Evolutionary conservation across 371 early-diverging fungal genomes (phyloP).

Genomic region (Lichtheimia ramosa): DNA sequence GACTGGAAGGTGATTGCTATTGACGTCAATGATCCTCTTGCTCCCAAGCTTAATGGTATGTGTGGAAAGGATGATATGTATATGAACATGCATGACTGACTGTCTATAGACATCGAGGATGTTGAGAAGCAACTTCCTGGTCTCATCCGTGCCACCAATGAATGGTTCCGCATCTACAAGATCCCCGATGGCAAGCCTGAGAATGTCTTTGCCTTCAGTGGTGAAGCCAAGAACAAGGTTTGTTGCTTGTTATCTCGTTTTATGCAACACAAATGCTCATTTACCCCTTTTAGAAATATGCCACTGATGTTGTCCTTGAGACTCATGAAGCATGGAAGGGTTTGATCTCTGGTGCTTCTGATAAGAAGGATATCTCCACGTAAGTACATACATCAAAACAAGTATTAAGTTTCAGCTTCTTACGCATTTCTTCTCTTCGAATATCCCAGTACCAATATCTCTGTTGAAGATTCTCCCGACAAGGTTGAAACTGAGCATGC

Average conservation of each 20-base stretch:
- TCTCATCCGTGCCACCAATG: constrained; percentile 86
- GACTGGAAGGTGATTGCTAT: constrained; percentile 98
- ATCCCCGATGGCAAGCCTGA: constrained; percentile 96
- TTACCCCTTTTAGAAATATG: constrained; percentile 69
- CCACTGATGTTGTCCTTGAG: constrained; percentile 90
- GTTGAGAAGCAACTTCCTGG: constrained; percentile 93
- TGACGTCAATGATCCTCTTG: constrained; percentile 87
- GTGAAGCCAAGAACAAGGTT: constrained; percentile 87
- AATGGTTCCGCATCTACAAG: constrained; percentile 99
- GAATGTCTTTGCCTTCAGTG: constrained; percentile 96
- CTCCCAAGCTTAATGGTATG: constrained; percentile 76
- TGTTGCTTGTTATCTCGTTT: background rate
- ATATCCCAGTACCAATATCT: constrained; percentile 61
- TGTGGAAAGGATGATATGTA: background rate
- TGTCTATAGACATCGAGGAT: constrained; percentile 82
- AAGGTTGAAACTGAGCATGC: constrained; percentile 57
- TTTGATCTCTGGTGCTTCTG: constrained; percentile 73
- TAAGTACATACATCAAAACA: constrained; percentile 30
- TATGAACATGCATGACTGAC: background rate
- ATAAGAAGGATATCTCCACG: constrained; percentile 71
- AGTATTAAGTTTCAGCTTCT: background rate
- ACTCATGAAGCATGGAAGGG: constrained; percentile 95
- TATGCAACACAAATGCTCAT: background rate
- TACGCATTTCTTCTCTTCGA: constrained; percentile 4
- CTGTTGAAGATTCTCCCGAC: constrained; percentile 76